Conservation (phyloP, 2,329 filamentous ascomycete genomes). For the Trematosphaeria pertusa region DNA sequence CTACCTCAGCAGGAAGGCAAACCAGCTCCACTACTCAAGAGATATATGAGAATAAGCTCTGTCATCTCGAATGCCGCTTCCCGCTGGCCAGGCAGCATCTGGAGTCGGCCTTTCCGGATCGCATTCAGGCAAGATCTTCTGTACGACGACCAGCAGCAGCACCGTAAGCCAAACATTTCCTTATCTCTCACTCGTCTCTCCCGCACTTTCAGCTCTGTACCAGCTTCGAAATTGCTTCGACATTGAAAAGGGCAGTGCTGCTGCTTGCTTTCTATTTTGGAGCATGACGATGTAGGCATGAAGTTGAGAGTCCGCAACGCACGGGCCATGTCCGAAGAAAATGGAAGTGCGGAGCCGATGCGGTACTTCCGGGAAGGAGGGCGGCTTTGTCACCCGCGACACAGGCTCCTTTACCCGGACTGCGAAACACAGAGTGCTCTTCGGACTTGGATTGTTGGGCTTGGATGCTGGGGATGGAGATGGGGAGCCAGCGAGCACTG, state of each 20-base stretch:
- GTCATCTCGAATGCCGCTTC: neutral
- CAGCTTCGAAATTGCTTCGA: no score
- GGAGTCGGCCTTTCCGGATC: constrained; percentile 5
- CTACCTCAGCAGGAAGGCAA: neutral
- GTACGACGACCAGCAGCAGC: no score
- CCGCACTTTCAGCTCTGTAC: no score
- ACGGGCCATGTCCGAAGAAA: constrained; percentile 22
- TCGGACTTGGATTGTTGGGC: constrained; percentile 33
- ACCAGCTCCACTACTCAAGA: neutral
- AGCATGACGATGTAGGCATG: constrained; percentile 23
- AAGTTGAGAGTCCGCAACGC: constrained; percentile 23
- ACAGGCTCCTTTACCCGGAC: constrained; percentile 25
- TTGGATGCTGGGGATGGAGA: constrained; percentile 14
- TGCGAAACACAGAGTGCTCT: constrained; percentile 22
- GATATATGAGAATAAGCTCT: neutral
- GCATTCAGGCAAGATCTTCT: constrained; percentile 6
- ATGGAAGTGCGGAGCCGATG: constrained; percentile 29
- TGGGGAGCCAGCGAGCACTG: constrained; percentile 31
- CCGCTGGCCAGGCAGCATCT: neutral
- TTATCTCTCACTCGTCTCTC: no score
- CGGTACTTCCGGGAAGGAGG: constrained; percentile 5
- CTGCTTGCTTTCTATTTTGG: neutral
- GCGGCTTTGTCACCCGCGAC: constrained; percentile 16
- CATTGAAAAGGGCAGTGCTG: neutral
- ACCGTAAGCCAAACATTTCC: no score